Base-by-base conservation (phyloP, 768 basidiomycete species). In the Pisolithus marmoratus region DNA sequence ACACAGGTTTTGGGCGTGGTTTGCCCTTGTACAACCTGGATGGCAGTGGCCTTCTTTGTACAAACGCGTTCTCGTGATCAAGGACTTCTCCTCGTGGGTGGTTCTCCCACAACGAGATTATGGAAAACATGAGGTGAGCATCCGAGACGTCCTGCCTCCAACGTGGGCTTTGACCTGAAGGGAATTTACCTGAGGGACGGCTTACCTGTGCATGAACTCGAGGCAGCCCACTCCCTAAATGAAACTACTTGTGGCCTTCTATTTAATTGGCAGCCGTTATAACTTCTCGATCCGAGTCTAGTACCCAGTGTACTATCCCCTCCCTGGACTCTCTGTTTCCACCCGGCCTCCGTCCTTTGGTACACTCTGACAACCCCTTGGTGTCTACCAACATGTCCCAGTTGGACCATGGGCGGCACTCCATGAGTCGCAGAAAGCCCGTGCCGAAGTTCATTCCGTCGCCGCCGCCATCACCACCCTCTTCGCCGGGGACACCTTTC, bases 381-480 rank as follows among this genome's bases (percentile, higher is more conserved):
- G 55, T 50, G 40, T 37, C 29, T 52, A 44, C 23, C 48, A 43
- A 45, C 53, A 68, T 70, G 68, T 58, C 64, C 40, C 62, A 58
- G 40, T 52, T 46, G 54, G 68, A 70, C 46, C 62, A 61, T 47
- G 50, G 49, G 46, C 62, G 66, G 54, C 66, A 64, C 43, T 66
- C 67, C 59, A 80, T 79, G 78, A 84, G 80, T 64, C 82, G 84
- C 64, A 75, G 85, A 49, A 88, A 88, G 63, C 86, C 86, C 29
- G 84, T 79, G 38, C 86, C 86, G 3, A 67, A 69, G 48, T 86
- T 80, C 66, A 73, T 84, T 41, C 85, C 85, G 31, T 84, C 85
- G 12, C 81, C 84, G 5, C 79, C 82, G 45, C 67, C 76, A 34
- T 65, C 64, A 8, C 62, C 65, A 19, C 70, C 64, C 3, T 67